Percentiles rank a stretch among this genome's conserved stretches.
phyloP scores from a whole-genome alignment of 2,329 filamentous ascomycete species.

The Fusarium marasasianum region DNA sequence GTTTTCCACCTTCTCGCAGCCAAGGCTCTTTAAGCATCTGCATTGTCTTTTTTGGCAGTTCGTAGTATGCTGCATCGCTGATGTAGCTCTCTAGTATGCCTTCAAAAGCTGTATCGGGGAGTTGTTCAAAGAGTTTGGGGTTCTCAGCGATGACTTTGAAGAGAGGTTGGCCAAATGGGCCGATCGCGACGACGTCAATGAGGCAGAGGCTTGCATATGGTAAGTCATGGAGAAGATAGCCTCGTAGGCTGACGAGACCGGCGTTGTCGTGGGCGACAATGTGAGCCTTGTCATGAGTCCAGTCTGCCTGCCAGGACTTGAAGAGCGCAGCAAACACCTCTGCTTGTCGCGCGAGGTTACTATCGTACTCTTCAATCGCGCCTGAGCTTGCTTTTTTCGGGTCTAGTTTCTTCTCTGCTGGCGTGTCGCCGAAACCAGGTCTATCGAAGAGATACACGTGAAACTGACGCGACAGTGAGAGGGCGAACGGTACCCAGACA shows the following conservation, averaged over 20 bases:
- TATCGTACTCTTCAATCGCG: constrained; percentile 42
- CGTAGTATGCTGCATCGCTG: constrained; percentile 47
- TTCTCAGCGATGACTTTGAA: constrained; percentile 53
- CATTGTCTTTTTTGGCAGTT: constrained; percentile 46
- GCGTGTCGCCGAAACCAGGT: constrained; percentile 54
- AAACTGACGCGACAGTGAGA: constrained; percentile 48
- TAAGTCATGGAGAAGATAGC: constrained; percentile 49
- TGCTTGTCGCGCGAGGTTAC: constrained; percentile 51
- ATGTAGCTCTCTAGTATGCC: constrained; percentile 54
- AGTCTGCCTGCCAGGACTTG: constrained; percentile 44
- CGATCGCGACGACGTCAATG: constrained; percentile 54
- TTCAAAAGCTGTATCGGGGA: constrained; percentile 48
- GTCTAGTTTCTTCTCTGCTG: constrained; percentile 37
- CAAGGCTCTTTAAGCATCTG: constrained; percentile 50
- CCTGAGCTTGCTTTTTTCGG: not conserved
- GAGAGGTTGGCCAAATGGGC: constrained; percentile 54
- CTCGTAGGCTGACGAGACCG: constrained; percentile 52
- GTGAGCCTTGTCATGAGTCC: constrained; percentile 44
- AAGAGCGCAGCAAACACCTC: constrained; percentile 51
- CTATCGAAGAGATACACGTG: constrained; percentile 57
- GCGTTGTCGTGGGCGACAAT: constrained; percentile 58
- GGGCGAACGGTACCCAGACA: constrained; percentile 50
- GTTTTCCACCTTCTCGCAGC: constrained; percentile 43
- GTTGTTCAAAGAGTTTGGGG: constrained; percentile 47
- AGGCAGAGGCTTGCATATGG: constrained; percentile 52